Percentiles rank a stretch among this genome's conserved stretches.
Evolutionary conservation across 305 asterid species (phyloP).

Genomic region (Fraxinus albicans): DNA sequence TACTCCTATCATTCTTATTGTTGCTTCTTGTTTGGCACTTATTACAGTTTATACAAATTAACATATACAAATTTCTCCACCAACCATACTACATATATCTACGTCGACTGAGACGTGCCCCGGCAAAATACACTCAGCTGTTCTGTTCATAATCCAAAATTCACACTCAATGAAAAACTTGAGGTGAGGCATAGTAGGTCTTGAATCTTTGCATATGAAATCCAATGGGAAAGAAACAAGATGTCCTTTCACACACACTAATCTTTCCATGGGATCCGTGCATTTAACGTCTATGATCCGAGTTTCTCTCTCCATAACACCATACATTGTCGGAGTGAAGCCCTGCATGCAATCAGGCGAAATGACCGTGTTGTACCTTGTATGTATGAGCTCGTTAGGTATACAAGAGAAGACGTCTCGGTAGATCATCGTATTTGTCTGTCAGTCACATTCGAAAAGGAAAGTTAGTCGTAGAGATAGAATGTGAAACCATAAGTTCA

Average conservation of each 20-base stretch:
- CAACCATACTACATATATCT: too few species aligned
- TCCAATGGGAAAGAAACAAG: conserved; percentile 86
- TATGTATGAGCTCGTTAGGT: conserved; percentile 79
- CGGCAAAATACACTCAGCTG: too few species aligned
- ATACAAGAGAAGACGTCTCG: conserved; percentile 80
- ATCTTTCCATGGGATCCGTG: conserved; percentile 79
- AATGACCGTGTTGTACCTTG: conserved; percentile 55
- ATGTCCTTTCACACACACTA: conserved; percentile 71
- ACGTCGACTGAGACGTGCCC: too few species aligned
- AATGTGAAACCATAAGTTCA: background rate
- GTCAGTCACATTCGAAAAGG: conserved; percentile 26
- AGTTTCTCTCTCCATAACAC: conserved; percentile 60
- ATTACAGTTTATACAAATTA: too few species aligned
- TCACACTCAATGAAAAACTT: too few species aligned
- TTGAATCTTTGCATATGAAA: too few species aligned
- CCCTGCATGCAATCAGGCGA: conserved; percentile 35
- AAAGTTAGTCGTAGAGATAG: background rate
- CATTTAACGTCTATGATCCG: conserved; percentile 54
- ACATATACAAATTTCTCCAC: too few species aligned
- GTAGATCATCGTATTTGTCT: conserved; percentile 80
- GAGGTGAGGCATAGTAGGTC: too few species aligned
- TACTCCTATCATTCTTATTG: too few species aligned
- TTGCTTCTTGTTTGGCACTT: too few species aligned
- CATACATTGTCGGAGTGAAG: conserved; percentile 85
- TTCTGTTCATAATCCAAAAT: too few species aligned